Evolutionary conservation across 805 yeast species (phyloP).

Genomic region (Hanseniaspora occidentalis): DNA sequence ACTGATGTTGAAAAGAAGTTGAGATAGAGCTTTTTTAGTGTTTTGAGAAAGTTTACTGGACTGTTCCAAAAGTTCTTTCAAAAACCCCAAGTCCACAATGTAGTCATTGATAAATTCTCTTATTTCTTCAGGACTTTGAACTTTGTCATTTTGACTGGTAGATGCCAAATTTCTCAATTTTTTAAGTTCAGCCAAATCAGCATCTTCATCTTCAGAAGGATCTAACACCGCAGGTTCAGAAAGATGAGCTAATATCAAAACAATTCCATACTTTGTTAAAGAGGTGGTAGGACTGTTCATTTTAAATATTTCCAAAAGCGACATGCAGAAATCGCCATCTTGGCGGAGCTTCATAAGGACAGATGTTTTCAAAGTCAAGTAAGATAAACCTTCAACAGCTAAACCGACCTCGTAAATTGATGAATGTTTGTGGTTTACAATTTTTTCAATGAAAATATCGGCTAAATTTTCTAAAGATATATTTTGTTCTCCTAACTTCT

Average conservation of each 20-base stretch:
- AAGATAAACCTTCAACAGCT: conserved; percentile 38
- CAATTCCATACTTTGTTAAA: conserved; percentile 21
- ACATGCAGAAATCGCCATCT: conserved; percentile 26
- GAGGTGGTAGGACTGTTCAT: conserved; percentile 7
- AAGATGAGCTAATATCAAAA: conserved; percentile 25
- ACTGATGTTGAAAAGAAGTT: conserved; percentile 9
- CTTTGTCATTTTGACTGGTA: not conserved
- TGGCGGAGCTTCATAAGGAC: conserved; percentile 27
- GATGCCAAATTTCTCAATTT: not conserved
- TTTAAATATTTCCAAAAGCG: conserved; percentile 17
- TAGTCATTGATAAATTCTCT: conserved; percentile 11
- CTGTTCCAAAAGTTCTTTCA: conserved; percentile 12
- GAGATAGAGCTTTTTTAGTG: conserved; percentile 2
- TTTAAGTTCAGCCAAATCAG: conserved; percentile 8
- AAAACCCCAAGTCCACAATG: conserved; percentile 12
- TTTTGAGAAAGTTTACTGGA: conserved; percentile 11
- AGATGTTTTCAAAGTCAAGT: conserved; percentile 31
- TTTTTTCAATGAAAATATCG: conserved; percentile 16
- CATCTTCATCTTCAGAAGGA: conserved; percentile 10
- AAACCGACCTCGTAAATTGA: conserved; percentile 8
- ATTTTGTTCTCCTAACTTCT: conserved; percentile 24
- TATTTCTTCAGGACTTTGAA: conserved; percentile 14
- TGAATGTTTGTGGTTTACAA: conserved; percentile 7
- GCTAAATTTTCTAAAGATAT: conserved; percentile 23
- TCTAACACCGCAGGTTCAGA: conserved; percentile 17